Base-by-base conservation (phyloP, 78 protist species). In the Tieghemostelium lacteum region DNA sequence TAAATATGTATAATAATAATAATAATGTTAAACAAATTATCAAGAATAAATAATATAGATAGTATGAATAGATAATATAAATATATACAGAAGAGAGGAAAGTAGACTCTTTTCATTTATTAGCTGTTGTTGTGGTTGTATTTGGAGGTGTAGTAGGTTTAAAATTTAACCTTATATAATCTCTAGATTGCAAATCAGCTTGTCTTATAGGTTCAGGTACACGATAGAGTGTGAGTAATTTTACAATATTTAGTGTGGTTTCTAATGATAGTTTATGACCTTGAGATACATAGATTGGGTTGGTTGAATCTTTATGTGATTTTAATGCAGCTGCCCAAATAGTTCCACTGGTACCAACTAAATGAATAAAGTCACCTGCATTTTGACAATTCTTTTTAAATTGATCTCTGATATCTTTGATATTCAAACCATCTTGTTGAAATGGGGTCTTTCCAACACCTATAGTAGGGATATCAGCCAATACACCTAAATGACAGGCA, bases 401-500 rank as follows among this genome's bases (percentile, higher is more conserved):
- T 10, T 63, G 40, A 20, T 17, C 16, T 72, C 83, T 88, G 3
- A 86, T 50, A 8, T 69, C 55, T 40, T 88, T 80, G 12, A 70
- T 45, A 19, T 42, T 34, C 34, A 88, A n/a, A 5, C 76, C 76
- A 45, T 93, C 93, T 14, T 89, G 77, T 12, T 45, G 58, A 40
- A 93, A 73, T 40, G 89, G 72, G 20, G 73, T 89, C 72, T 93
- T 93, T 10, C 92, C 87, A 42, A 93, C 70, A 54, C 95, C 95
- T 6, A 93, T 89, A 0, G 95, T 93, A 33, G 93, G 86, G 17
- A 83, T 24, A 24, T 64, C 80, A 4, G 33, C 14, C 37, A 80
- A 71, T 8, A 93, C 94, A 50, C 95, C 95, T 14, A 93, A 54
- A 37, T 93, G 95, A 28, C 85, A 86, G 2, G 95, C 95, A 24